Base-by-base conservation (phyloP, 2,329 filamentous ascomycete species). In the Phialocephala sp. region DNA sequence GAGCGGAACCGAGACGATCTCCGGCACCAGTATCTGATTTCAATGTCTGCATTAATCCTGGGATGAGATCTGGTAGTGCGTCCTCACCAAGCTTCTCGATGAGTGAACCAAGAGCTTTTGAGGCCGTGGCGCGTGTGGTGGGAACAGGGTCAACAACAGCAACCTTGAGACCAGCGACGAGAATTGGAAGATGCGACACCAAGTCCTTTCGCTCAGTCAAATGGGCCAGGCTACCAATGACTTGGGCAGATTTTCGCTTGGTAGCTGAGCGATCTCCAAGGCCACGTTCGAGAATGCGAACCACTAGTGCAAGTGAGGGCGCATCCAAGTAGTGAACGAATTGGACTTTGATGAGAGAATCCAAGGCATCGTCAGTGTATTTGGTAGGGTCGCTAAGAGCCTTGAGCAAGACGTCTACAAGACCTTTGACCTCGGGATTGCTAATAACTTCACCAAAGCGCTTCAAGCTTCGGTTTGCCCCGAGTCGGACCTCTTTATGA, bases 261-360 rank as follows among this genome's bases (percentile, higher is more conserved):
- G 95, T 99, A 69, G 91, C 91, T 64, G 96, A 99, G 58, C 96
- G 87, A 76, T 97, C 95, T 63, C 89, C 89, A 47, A 99, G 82
- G 66, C 95, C 95, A 76, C 96, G 91, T 79, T 99, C 94, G 41
- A 99, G 83, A 72, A 99, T 98, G 69, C 95, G 92, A 56, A 95
- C 96, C 69, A 99, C 93, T 61, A 99, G 86, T 22, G 95, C 95
- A 73, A 99, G 84, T 1, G 96, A 99, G 5, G 95, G 95, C 0
- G 96, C 92, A 78, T 99, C 95, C n/a, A 99, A 86, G 76, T 98
- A 99, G 80, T 99, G 95, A 15, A 97, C 89, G 76, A 99, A 99
- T 58, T 93, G 93, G n/a, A 99, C 92, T 80, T 97, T 97, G 82
- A 99, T 97, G 65, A 99, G 86, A 0, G 93, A 85, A 77, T 99